Percentiles rank a stretch among this genome's conserved stretches.
Conservation (phyloP, 148 eudicot species). For the Limonium bicolor region DNA sequence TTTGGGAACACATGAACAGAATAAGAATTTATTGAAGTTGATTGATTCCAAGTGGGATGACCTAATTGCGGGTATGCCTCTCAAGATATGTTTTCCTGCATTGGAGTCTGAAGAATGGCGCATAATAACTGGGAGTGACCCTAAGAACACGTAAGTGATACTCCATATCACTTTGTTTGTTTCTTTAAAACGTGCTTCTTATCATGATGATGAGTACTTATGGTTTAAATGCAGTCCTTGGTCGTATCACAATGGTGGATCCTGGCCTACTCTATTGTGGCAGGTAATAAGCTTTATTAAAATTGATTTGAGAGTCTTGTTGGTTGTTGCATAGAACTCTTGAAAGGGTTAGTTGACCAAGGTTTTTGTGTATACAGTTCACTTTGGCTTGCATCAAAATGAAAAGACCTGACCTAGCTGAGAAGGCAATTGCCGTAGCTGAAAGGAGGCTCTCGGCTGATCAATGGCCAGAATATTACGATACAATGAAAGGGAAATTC, state of each 20-base stretch:
- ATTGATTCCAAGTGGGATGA: constrained; percentile 93
- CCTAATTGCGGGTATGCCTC: constrained; percentile 68
- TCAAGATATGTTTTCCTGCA: constrained; percentile 89
- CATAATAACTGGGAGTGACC: constrained; percentile 84
- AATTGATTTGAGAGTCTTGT: not conserved
- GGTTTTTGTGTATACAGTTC: constrained; percentile 34
- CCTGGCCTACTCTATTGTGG: constrained; percentile 94
- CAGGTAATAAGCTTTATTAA: constrained; percentile 31
- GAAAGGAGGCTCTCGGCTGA: constrained; percentile 64
- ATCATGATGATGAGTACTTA: not conserved
- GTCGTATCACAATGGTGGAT: constrained; percentile 97
- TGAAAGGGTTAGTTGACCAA: not conserved
- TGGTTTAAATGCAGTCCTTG: constrained; percentile 47
- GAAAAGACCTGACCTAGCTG: constrained; percentile 64
- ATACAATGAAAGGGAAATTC: constrained; percentile 52
- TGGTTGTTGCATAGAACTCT: not conserved
- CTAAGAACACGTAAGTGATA: constrained; percentile 68
- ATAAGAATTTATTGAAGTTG: constrained; percentile 54
- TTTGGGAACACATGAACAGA: constrained; percentile 50
- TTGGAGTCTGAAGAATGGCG: constrained; percentile 84
- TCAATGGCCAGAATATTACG: constrained; percentile 88
- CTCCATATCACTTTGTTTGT: not conserved
- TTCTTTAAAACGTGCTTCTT: not conserved
- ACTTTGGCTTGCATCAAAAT: constrained; percentile 87
- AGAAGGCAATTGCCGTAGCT: constrained; percentile 53